phyloP scores from a whole-genome alignment of 805 yeast genomes.

The Candida germanica region DNA sequence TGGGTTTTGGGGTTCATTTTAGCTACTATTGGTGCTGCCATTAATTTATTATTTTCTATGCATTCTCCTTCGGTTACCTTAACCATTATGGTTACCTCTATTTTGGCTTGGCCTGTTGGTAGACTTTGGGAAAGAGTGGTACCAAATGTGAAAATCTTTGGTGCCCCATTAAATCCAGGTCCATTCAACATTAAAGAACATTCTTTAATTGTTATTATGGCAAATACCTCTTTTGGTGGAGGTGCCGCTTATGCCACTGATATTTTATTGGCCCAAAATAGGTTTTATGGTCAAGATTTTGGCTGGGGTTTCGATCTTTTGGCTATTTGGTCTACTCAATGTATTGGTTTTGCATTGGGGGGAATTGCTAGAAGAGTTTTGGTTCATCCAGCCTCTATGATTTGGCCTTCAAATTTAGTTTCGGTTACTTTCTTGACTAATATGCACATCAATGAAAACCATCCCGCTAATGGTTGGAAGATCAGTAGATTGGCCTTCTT shows the following conservation, averaged over 20 bases:
- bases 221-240: constrained; percentile 15
- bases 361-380: constrained; percentile 59
- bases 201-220: constrained; percentile 20
- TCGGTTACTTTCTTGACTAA: constrained; percentile 39
- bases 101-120: constrained; percentile 62
- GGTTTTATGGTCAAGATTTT: constrained; percentile 40
- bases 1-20: constrained; percentile 50
- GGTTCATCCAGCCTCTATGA: constrained; percentile 61
- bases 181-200: constrained; percentile 24
- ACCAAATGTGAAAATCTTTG: constrained; percentile 26
- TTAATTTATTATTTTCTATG: constrained; percentile 57
- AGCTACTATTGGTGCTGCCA: constrained; percentile 54
- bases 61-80: constrained; percentile 54
- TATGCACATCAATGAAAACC: constrained; percentile 44
- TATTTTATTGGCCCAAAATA: constrained; percentile 49
- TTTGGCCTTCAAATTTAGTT: constrained; percentile 70
- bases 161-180: constrained; percentile 18
- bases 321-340: constrained; percentile 47
- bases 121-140: constrained; percentile 38
- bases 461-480: constrained; percentile 44
- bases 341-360: constrained; percentile 65
- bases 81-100: constrained; percentile 52
- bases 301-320: constrained; percentile 26
- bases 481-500: constrained; percentile 14
- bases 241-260: constrained; percentile 50